These are phyloP conservation scores for Podospora anserina DNA, from an alignment of 495 filamentous ascomycete genomes.

Conservation along the genomic window DNA sequence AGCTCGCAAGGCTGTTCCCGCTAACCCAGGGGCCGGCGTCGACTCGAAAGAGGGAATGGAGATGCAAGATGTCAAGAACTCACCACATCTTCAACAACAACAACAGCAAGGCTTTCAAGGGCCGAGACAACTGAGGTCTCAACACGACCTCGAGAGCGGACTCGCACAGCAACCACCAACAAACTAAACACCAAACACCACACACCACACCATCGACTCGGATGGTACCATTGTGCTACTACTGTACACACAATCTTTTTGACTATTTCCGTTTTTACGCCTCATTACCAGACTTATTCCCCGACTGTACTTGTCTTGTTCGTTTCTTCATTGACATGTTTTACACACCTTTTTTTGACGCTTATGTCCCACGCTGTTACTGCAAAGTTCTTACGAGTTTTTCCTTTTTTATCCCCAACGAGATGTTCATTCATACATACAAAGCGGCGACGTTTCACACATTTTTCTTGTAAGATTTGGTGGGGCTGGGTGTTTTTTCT, in stretches of 20 bases:
- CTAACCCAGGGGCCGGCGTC: background rate
- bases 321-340: background rate
- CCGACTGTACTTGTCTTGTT: background rate
- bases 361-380: background rate
- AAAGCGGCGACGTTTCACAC: background rate
- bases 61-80: slow-evolving; percentile 42
- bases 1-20: background rate
- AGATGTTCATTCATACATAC: background rate
- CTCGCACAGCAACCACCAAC: background rate
- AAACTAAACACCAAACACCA: background rate
- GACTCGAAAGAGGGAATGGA: slow-evolving; percentile 41
- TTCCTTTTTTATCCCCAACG: background rate
- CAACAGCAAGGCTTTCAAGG: background rate
- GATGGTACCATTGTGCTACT: background rate
- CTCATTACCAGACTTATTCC: background rate
- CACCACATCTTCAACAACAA: slow-evolving; percentile 11
- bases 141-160: background rate
- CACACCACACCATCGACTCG: background rate
- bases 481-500: background rate
- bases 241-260: background rate
- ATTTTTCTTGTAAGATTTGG: background rate
- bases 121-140: background rate
- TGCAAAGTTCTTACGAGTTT: background rate
- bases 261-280: background rate
- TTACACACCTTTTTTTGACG: background rate